Evolutionary conservation across 164 flowering plant species (phyloP), one percentile per base, ranked within the genome.

Genomic region (Berberis vulgaris): DNA sequence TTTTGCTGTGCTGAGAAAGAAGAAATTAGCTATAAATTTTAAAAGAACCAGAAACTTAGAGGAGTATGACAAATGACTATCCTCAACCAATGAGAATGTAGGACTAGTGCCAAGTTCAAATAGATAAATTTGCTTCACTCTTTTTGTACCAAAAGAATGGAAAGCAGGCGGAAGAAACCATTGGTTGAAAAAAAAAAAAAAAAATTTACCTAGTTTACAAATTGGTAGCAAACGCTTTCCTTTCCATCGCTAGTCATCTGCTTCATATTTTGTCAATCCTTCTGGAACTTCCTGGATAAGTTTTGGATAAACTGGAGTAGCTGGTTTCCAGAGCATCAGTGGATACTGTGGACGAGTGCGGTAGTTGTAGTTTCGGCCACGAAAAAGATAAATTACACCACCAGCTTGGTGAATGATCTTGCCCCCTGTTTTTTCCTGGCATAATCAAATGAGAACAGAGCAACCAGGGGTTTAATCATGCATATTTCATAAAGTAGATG

Each of bases 321-420:
- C 97, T 61, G 99, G 97, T 70, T 94, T 91, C 99, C 99, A 94
- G 1, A 94, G 86, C 99, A 94, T 91, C 68, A 87, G 54, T 1
- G 99, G 97, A 63, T 82, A 89, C 66, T 70, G 80, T 41, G 99
- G 96, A 62, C 97, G 91, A 58, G 82, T 80, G 40, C 78, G 78
- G 69, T 82, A 80, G 68, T 87, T 74, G 71, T 94, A 94, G 73
- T 91, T 88, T 71, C 96, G 83, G 0, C 99, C 99, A 56, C 99
- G 88, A 58, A 88, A 94, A 62, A 94, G 81, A 80, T 89, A 94
- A 67, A 89, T 70, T 49, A 80, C 80, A 57, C 97, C 97, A 59
- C 97, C 97, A 61, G 74, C 77, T 70, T 89, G 82, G 69, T 83
- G 80, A 71, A 94, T 91, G 70, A 94, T 81, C 74, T 87, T 91